phyloP scores from a whole-genome alignment of 257 asterid species.

The Lycium ferocissimum region DNA sequence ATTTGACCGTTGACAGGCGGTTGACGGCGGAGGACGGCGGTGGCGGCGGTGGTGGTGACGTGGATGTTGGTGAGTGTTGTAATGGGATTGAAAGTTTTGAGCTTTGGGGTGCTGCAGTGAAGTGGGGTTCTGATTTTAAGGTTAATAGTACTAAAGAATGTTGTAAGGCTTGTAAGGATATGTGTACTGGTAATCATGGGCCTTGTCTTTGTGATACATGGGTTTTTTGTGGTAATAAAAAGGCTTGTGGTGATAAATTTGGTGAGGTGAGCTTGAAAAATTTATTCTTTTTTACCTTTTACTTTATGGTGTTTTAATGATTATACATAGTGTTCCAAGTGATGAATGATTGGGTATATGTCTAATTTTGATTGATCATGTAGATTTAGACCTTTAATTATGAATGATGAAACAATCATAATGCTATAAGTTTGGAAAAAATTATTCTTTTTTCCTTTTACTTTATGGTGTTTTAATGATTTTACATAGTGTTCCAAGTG shows the following conservation, averaged over 20 bases:
- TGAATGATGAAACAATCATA: neutral
- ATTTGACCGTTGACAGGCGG: slow-evolving; percentile 42
- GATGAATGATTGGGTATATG: neutral
- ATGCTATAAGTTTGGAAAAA: neutral
- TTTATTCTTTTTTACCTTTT: neutral
- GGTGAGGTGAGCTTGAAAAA: slow-evolving; percentile 70
- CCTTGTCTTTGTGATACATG: slow-evolving; percentile 94
- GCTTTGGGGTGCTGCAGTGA: slow-evolving; percentile 94
- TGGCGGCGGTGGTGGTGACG: slow-evolving; percentile 35
- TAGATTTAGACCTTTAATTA: neutral
- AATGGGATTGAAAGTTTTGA: slow-evolving; percentile 75
- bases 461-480: too few species aligned
- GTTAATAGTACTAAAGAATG: slow-evolving; percentile 73
- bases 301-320: neutral
- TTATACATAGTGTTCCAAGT: neutral
- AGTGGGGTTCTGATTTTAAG: slow-evolving; percentile 95
- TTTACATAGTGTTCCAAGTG: too few species aligned
- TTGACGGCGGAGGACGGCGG: slow-evolving; percentile 31
- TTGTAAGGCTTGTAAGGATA: slow-evolving; percentile 74
- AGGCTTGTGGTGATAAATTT: slow-evolving; percentile 75
- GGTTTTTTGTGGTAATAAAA: slow-evolving; percentile 88
- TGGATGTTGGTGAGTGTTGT: slow-evolving; percentile 61
- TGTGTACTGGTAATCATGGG: slow-evolving; percentile 84
- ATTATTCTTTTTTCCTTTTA: too few species aligned
- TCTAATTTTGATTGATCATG: neutral